A percentile compares a stretch with the other conserved stretches of the same genome.
These are phyloP conservation scores for Agarophyton chilense DNA, from an alignment of 23 red algal genomes.

Conservation along the genomic window DNA sequence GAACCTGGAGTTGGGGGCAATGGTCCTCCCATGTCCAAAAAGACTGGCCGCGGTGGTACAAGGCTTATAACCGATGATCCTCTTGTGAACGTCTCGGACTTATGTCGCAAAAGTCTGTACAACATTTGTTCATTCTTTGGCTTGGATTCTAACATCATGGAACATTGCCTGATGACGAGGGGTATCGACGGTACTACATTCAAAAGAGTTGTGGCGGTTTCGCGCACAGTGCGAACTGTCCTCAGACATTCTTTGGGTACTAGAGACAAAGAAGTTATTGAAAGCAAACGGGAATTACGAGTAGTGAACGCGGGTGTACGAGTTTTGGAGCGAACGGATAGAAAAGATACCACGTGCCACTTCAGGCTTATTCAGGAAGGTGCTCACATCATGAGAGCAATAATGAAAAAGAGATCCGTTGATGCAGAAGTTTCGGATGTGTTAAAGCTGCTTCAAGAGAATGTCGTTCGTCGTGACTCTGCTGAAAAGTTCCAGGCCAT, in stretches of 20 bases:
- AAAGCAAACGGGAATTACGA: slow-evolving; percentile 9
- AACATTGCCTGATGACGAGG: slow-evolving; percentile 70
- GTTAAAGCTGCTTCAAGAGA: slow-evolving; percentile 20
- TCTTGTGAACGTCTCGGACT: slow-evolving; percentile 39
- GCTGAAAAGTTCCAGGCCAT: not conserved
- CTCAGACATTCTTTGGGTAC: slow-evolving; percentile 54
- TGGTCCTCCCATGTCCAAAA: not conserved
- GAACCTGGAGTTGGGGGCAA: not conserved
- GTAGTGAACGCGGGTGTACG: slow-evolving; percentile 79
- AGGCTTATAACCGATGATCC: slow-evolving; percentile 84
- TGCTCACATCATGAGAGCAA: slow-evolving; percentile 44
- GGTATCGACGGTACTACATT: slow-evolving; percentile 50
- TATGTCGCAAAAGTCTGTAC: slow-evolving; percentile 49
- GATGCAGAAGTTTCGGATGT: not conserved
- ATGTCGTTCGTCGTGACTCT: slow-evolving; percentile 27
- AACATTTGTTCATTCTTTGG: slow-evolving; percentile 73
- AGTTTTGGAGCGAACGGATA: slow-evolving; percentile 63
- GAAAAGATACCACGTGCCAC: slow-evolving; percentile 33
- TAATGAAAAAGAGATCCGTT: slow-evolving; percentile 23
- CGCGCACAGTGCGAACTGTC: slow-evolving; percentile 48
- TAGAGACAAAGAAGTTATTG: slow-evolving; percentile 26
- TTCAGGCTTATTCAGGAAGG: slow-evolving; percentile 64
- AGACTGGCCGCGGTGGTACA: not conserved
- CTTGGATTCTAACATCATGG: slow-evolving; percentile 45
- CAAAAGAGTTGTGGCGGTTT: slow-evolving; percentile 60